Evolutionary conservation across 2,329 filamentous ascomycete genomes (phyloP), one percentile per base, ranked within the genome.

Genomic region (Aspergillus nomiae): DNA sequence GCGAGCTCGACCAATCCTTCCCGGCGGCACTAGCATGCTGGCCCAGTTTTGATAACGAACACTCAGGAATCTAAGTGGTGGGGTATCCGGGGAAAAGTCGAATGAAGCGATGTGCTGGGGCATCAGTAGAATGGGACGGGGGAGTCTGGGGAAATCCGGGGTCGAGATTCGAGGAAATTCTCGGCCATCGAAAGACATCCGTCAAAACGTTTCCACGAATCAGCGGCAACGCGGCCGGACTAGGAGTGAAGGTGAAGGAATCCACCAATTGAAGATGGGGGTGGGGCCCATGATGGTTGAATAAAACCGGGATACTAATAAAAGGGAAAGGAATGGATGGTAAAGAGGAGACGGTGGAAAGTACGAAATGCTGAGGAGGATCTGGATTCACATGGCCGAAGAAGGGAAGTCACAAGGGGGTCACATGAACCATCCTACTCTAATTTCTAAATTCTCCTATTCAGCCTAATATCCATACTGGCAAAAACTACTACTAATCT

Each of bases 151-250:
- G 70, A 68, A 72, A 66, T 59, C 56, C 53, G 63, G 64, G 68
- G 70, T 67, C 66, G 65, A 67, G 69, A 73, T 74, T 74, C 71
- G 71, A 74, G 73, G 72, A 74, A 73, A 69, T 74, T 71, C 71
- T 71, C 60, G 65, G 59, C 66, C 65, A 66, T 53, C 34, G 45
- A 50, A 65, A 50, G 59, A 38, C 26, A 30, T 50, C 56, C 53
- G 56, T 53, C n/a, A 53, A 41, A 51, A 43, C 26, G 41, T 66
- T 74, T 72, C 73, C 73, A 74, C 73, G 69, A 75, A 75, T 75
- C 69, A 71, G 50, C 60, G 41, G 30, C 19, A 43, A 68, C 66
- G 60, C 68, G 67, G 65, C 64, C 45, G 58, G 69, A 60, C 21
- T 38, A 38, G n/a, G 10, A 26, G 21, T 32, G 28, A 55, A 7